These are phyloP conservation scores for Lactarius trivialis DNA, from an alignment of 768 basidiomycete genomes.

Conservation along the genomic window DNA sequence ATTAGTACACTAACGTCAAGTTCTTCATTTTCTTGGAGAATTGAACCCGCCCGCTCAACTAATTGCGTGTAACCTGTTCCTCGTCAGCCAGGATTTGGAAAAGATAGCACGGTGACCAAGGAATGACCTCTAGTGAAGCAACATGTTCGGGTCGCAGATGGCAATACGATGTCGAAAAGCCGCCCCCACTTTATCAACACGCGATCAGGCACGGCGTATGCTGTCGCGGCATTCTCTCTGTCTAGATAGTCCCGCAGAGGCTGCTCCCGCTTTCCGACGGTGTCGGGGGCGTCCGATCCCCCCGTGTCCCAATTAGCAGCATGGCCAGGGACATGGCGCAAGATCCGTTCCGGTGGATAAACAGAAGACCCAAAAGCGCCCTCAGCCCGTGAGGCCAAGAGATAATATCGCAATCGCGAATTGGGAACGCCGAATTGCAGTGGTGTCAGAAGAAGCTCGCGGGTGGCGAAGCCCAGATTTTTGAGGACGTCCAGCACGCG, in stretches of 20 bases:
- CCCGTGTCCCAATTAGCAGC: constrained; percentile 42
- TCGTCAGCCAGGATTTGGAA: constrained; percentile 3
- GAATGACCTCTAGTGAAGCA: constrained; percentile 72
- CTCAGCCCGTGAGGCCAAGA: constrained; percentile 54
- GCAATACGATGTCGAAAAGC: constrained; percentile 72
- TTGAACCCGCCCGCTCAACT: constrained; percentile 72
- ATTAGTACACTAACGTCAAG: constrained; percentile 48
- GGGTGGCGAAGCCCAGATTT: constrained; percentile 47
- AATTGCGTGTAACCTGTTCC: constrained; percentile 67
- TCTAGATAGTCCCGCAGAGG: constrained; percentile 41
- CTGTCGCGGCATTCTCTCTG: constrained; percentile 12
- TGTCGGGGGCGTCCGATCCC: constrained; percentile 12
- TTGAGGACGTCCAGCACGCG: constrained; percentile 47
- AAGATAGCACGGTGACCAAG: neutral
- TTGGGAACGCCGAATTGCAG: constrained; percentile 78
- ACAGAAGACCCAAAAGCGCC: constrained; percentile 31
- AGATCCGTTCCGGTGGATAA: constrained; percentile 28
- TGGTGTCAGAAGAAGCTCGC: constrained; percentile 66
- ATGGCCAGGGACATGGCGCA: constrained; percentile 48
- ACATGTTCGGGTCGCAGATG: constrained; percentile 55
- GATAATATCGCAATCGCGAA: constrained; percentile 74
- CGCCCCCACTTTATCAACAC: constrained; percentile 69
- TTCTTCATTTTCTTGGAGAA: constrained; percentile 62
- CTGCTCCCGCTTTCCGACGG: constrained; percentile 6
- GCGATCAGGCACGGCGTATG: constrained; percentile 46